Evolutionary conservation across 495 filamentous ascomycete species (phyloP), one percentile per base, ranked within the genome.

Genomic region (Glonium stellatum): DNA sequence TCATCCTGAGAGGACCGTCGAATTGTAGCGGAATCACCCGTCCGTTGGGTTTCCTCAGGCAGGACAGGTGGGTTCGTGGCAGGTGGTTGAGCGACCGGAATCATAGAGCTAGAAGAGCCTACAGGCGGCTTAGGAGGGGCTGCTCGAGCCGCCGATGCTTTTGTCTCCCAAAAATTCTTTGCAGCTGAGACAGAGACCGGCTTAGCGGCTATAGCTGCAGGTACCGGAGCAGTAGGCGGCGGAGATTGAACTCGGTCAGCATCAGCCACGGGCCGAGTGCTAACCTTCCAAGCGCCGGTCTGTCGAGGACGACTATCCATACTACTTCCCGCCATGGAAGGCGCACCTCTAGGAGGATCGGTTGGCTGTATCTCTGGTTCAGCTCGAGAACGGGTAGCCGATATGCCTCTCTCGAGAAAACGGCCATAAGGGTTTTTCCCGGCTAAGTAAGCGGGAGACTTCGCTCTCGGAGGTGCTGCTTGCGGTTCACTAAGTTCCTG

Each of bases 371-470:
- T 22, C 18, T 59, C 52, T 19, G 54, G 46, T 25, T 34, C 13
- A 50, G 55, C 15, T 53, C 18, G 55, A 27, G 48, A 15, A 31
- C 21, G 48, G 31, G 18, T 15, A 13, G 6, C 8, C 1, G 48
- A 51, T 23, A 22, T 6, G 5, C 48, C 52, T 42, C 22, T 37
- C n/a, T 63, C 60, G 23, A 66, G 57, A 31, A 66, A 57, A 21
- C 35, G 37, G 51, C 60, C 64, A 62, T 66, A 66, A 15, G 64
- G 64, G 34, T 66, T 66, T 52, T 66, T 66, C 18, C 55, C 55
- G 46, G 46, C 51, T 5, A 66, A 52, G 50, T 66, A 66, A 4
- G 52, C 59, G 34, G 64, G 64, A 9, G 64, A 66, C 37, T 60
- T 62, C 4, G 55, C 51, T 21, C 64, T 19, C 8, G 41, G 5